Evolutionary conservation across 2,329 filamentous ascomycete genomes (phyloP).

Genomic region (Kalmusia sp.): DNA sequence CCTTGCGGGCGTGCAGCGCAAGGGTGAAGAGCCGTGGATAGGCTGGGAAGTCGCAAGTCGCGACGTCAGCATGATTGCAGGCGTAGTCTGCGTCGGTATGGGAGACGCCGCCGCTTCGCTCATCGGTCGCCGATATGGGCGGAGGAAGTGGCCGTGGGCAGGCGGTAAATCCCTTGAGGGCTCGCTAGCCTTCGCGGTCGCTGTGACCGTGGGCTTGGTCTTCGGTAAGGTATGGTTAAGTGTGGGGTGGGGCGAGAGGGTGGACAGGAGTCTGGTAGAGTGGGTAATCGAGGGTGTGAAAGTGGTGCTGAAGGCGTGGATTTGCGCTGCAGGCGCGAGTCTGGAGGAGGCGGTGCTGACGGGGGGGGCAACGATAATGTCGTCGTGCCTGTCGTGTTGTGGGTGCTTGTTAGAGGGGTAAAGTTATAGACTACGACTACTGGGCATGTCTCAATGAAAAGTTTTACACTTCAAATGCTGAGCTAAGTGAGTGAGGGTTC

Average conservation of each 20-base stretch:
- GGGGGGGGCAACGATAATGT: slow-evolving; percentile 98
- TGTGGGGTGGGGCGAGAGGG: slow-evolving; percentile 68
- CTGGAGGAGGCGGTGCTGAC: slow-evolving; percentile 94
- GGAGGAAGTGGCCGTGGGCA: slow-evolving; percentile 93
- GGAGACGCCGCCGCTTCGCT: slow-evolving; percentile 93
- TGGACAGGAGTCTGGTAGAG: slow-evolving; percentile 51
- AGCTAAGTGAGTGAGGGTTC: too few relatives aligned
- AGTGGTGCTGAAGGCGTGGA: slow-evolving; percentile 64
- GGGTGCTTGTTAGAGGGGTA: slow-evolving; percentile 86
- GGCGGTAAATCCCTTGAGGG: slow-evolving; percentile 96
- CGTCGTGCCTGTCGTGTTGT: slow-evolving; percentile 89
- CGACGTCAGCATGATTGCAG: slow-evolving; percentile 89
- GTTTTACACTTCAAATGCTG: background rate
- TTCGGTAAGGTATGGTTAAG: slow-evolving; percentile 76
- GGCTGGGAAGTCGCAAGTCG: slow-evolving; percentile 77
- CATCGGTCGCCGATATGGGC: slow-evolving; percentile 84
- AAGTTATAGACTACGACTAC: slow-evolving; percentile 41
- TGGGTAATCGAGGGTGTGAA: slow-evolving; percentile 31
- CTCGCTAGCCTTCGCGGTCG: slow-evolving; percentile 77
- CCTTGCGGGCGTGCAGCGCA: slow-evolving; percentile 71
- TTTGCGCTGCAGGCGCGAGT: slow-evolving; percentile 80
- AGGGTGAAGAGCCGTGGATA: slow-evolving; percentile 60
- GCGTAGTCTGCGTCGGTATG: slow-evolving; percentile 92
- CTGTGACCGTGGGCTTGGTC: slow-evolving; percentile 78
- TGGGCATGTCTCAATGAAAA: background rate